Percentiles rank a stretch among this genome's conserved stretches.
These are phyloP conservation scores for Crepidotus variabilis DNA, from an alignment of 768 basidiomycete species.

Conservation along the genomic window DNA sequence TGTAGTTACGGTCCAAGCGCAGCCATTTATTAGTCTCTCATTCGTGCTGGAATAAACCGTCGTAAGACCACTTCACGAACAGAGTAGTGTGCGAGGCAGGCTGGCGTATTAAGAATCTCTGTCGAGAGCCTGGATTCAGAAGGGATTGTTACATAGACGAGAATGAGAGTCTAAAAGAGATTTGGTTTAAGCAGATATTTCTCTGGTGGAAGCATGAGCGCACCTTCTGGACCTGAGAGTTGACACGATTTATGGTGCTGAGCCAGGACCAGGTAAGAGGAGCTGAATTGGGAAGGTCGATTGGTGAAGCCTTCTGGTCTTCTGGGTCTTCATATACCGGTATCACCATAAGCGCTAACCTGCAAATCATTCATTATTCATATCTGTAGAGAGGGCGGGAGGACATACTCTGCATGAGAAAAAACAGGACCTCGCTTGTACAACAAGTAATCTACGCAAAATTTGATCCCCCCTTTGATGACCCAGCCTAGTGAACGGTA, in stretches of 20 bases:
- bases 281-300: conserved; percentile 58
- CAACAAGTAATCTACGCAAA: conserved; percentile 91
- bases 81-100: conserved; percentile 71
- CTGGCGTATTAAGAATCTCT: conserved; percentile 61
- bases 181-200: background rate
- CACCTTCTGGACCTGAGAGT: conserved; percentile 96
- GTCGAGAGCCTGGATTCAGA: conserved; percentile 53
- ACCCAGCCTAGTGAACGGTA: conserved; percentile 97
- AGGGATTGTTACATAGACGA: conserved; percentile 93
- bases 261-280: conserved; percentile 95
- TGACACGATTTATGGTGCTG: conserved; percentile 94
- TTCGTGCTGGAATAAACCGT: conserved; percentile 86
- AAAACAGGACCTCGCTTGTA: conserved; percentile 96
- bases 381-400: background rate
- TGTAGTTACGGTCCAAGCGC: no score
- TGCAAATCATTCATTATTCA: conserved; percentile 24
- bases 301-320: conserved; percentile 64
- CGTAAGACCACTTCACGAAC: conserved; percentile 82
- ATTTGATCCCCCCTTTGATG: conserved; percentile 93
- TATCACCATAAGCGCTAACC: conserved; percentile 87
- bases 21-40: conserved; percentile 62
- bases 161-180: conserved; percentile 69
- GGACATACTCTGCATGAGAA: conserved; percentile 86
- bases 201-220: background rate
- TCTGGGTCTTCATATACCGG: conserved; percentile 84